Evolutionary conservation across 164 flowering plant genomes (phyloP).

Genomic region (Buxus sempervirens): DNA sequence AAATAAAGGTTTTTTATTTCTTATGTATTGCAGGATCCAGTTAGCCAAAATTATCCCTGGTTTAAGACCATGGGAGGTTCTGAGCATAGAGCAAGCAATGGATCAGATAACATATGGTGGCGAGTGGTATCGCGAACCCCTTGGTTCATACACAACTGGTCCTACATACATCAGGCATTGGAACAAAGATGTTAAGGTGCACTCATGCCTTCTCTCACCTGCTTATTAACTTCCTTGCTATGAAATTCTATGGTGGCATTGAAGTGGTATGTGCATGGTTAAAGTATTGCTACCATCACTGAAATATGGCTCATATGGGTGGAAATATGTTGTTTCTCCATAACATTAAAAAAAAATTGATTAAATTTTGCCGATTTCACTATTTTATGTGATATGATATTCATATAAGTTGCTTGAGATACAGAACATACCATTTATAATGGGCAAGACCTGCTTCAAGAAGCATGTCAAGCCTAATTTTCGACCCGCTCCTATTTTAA

Average conservation of each 20-base stretch:
- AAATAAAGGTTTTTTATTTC: not conserved
- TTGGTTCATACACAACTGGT: conserved; percentile 74
- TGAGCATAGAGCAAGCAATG: conserved; percentile 93
- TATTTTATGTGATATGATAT: not conserved
- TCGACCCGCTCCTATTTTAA: too few species aligned
- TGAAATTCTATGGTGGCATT: not conserved
- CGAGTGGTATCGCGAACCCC: conserved; percentile 85
- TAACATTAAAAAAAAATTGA: not conserved
- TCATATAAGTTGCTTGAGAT: not conserved
- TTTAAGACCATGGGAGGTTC: conserved; percentile 94
- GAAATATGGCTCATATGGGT: not conserved
- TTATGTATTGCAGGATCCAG: conserved; percentile 40
- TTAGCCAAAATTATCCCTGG: conserved; percentile 67
- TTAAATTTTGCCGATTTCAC: not conserved
- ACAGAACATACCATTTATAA: not conserved
- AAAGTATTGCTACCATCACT: not conserved
- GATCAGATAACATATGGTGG: conserved; percentile 74
- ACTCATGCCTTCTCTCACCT: not conserved
- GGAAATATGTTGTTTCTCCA: not conserved
- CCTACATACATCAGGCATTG: conserved; percentile 73
- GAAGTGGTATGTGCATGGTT: not conserved
- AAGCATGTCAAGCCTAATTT: too few species aligned
- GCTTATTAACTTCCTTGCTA: not conserved
- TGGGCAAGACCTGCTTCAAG: too few species aligned
- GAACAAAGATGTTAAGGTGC: conserved; percentile 67